Evolutionary conservation across 805 yeast genomes (phyloP), one percentile per base, ranked within the genome.

Genomic region (Lipomyces starkeyi): DNA sequence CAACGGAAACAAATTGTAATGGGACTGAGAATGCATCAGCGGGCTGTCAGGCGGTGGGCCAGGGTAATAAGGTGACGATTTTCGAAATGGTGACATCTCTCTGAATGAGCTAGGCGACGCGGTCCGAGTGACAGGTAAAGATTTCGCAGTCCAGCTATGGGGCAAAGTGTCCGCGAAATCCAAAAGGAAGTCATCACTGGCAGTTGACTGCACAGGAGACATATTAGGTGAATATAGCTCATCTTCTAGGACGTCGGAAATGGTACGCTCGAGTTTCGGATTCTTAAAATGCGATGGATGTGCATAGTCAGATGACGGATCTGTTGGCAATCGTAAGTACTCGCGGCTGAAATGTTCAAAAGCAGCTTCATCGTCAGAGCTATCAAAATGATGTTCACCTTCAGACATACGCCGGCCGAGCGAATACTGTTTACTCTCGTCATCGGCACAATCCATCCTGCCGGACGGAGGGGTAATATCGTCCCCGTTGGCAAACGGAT

Each of bases 191-290:
- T 69, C 72, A 58, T 69, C 72, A 22, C 66, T 60, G 13, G 69
- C 49, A 11, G 69, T 62, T 14, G 72, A 68, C 22, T 58, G 72
- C 25, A 62, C 72, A 2, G 72, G 72, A 1, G 72, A 69, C 71
- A 69, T 68, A 57, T 56, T 64, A 1, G 72, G 72, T 2, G 73
- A 58, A 71, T 85, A 86, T 37, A 86, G 77, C 68, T 86, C 90
- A 64, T 87, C 89, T 69, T 86, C 89, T 83, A 86, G 82, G 25
- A 86, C 83, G 69, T 86, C 89, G 20, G 87, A 84, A 63, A 85
- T 75, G 25, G 88, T 81, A 72, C 87, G 83, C 75, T 85, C 84
- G 54, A 84, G 78, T 17, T 79, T 77, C 32, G 88, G 88, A 40
- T 69, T 69, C 54, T 66, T 66, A 67, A 84, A 80, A 27, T 80